Conservation (phyloP, 495 filamentous ascomycete genomes). For the Staphylotrichum tortipilum region DNA sequence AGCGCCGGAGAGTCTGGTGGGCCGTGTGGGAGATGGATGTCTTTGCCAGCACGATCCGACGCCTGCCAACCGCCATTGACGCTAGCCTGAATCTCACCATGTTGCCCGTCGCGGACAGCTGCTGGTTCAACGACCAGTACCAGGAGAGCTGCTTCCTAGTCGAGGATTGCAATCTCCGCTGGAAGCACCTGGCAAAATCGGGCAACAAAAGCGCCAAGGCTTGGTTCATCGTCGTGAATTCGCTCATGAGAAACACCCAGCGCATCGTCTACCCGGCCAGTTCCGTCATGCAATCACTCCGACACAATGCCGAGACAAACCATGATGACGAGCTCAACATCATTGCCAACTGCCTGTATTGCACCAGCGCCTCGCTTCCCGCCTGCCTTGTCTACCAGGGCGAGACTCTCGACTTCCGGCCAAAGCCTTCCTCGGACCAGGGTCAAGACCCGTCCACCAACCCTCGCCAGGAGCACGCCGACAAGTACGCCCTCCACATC, state of each 20-base stretch:
- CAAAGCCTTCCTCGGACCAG: background rate
- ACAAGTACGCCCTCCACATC: background rate
- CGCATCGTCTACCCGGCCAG: background rate
- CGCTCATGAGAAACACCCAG: background rate
- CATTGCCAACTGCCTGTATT: background rate
- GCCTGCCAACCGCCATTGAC: background rate
- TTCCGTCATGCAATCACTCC: background rate
- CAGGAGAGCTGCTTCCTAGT: constrained; percentile 1
- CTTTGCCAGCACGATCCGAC: background rate
- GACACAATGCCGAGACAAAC: background rate
- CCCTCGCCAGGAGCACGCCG: background rate
- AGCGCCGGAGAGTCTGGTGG: background rate
- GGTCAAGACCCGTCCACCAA: background rate
- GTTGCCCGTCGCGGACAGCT: background rate
- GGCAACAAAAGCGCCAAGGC: background rate
- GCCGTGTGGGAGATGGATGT: background rate
- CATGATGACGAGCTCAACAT: background rate
- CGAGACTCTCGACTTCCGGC: background rate
- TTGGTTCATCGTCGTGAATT: constrained; percentile 2
- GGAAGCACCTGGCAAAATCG: background rate
- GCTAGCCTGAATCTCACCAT: background rate
- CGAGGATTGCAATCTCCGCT: background rate
- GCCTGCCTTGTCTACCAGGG: background rate
- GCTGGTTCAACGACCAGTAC: background rate
- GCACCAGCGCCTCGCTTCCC: background rate